Evolutionary conservation across 2,329 filamentous ascomycete genomes (phyloP).

Genomic region (Lachnellula willkommii): DNA sequence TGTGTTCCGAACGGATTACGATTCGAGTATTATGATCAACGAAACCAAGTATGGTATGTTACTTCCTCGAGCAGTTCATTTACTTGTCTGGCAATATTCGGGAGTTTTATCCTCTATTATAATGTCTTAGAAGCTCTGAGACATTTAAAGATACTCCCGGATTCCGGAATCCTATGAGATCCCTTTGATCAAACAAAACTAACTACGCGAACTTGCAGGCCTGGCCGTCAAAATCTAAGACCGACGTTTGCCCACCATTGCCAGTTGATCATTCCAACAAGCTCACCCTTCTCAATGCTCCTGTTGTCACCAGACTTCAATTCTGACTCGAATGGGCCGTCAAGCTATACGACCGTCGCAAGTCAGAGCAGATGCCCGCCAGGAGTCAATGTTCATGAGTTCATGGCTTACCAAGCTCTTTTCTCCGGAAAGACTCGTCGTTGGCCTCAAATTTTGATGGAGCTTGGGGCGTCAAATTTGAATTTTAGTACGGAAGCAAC

Average conservation of each 20-base stretch:
- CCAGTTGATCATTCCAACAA: slow-evolving; percentile 30
- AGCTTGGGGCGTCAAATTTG: slow-evolving; percentile 48
- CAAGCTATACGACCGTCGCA: slow-evolving; percentile 40
- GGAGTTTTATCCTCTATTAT: too few relatives aligned
- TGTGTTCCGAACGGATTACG: slow-evolving; percentile 28
- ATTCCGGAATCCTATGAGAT: too few relatives aligned
- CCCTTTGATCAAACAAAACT: too few relatives aligned
- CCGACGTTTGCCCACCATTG: slow-evolving; percentile 32
- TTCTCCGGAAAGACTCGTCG: slow-evolving; percentile 39
- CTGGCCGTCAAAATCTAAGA: slow-evolving; percentile 6
- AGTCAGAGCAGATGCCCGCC: slow-evolving; percentile 42
- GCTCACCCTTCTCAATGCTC: slow-evolving; percentile 26
- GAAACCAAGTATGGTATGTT: too few relatives aligned
- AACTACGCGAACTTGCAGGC: too few relatives aligned
- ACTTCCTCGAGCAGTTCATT: too few relatives aligned
- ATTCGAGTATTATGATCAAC: slow-evolving; percentile 29
- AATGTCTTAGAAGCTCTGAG: slow-evolving; percentile 24
- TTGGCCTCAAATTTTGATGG: slow-evolving; percentile 44
- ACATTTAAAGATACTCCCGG: too few relatives aligned
- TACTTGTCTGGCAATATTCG: too few relatives aligned
- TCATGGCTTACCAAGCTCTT: slow-evolving; percentile 40
- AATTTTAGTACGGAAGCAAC: slow-evolving; percentile 55
- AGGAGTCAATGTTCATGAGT: slow-evolving; percentile 44
- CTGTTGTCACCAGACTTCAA: slow-evolving; percentile 15
- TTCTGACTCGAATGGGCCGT: slow-evolving; percentile 26